Evolutionary conservation across 306 rosid genomes (phyloP).

Genomic region (Macrotyloma uniflorum): DNA sequence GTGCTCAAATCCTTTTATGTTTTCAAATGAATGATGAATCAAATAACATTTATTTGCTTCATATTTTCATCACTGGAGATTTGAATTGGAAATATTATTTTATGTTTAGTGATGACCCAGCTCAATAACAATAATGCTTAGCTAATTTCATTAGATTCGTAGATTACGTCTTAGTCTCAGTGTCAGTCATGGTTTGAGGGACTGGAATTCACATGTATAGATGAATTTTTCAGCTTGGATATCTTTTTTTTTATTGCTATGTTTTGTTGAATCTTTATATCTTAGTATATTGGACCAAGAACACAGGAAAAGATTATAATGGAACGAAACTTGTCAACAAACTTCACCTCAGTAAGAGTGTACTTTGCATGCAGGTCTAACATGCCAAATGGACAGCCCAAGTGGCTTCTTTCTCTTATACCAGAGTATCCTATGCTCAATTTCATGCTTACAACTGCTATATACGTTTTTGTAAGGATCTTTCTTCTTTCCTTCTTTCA

Average conservation of each 20-base stretch:
- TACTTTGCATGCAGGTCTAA: constrained; percentile 68
- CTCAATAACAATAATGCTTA: constrained; percentile 1
- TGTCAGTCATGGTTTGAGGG: constrained; percentile 29
- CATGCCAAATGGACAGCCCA: constrained; percentile 93
- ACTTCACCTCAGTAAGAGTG: constrained; percentile 1
- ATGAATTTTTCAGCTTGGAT: background rate
- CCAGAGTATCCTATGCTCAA: constrained; percentile 94
- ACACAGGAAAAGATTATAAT: constrained; percentile 14
- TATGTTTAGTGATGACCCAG: constrained; percentile 8
- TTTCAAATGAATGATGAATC: too few species aligned
- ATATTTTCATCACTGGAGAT: constrained; percentile 21
- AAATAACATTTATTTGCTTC: background rate
- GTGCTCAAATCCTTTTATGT: too few species aligned
- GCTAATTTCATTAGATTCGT: constrained; percentile 28
- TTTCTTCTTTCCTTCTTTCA: constrained; percentile 18
- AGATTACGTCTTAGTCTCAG: constrained; percentile 20
- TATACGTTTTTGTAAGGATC: constrained; percentile 73
- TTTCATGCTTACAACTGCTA: constrained; percentile 92
- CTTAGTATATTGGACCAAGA: constrained; percentile 13
- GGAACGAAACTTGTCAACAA: constrained; percentile 20
- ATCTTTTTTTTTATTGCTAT: background rate
- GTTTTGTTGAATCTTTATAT: constrained; percentile 17
- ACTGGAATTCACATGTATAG: constrained; percentile 3
- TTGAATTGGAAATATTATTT: constrained; percentile 1
- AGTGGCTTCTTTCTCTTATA: constrained; percentile 97